Evolutionary conservation across 768 basidiomycete genomes (phyloP), one percentile per base, ranked within the genome.

Genomic region (Termitomyces sp.): DNA sequence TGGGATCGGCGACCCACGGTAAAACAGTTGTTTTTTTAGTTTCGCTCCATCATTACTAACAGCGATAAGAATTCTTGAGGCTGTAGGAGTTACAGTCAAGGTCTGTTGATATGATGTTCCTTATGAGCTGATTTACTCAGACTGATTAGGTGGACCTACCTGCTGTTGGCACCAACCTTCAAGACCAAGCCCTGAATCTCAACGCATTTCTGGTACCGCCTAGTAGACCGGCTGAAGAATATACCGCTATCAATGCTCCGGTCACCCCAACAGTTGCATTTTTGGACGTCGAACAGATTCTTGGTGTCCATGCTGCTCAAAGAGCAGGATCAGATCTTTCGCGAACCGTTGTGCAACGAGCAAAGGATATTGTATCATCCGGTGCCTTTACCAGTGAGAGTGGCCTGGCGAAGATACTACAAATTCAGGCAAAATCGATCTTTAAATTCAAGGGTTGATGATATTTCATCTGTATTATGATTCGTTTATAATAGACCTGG

Each of bases 131-230:
- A 15, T 18, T 36, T 48, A 38, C 38, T 45, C 13, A 20, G 24
- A 13, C 3, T 40, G 13, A 9, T 20, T 18, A 65, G 64, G 61
- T 65, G 18, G 52, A 65, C 18, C 39, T 65, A 16, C 64, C 64
- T 22, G 58, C 64, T 32, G 61, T 65, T 9, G 64, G 64, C 8
- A 65, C 64, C 33, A 65, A 65, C 51, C 53, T 65, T 16, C 64
- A 65, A 58, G 64, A 65, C n/a, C 64, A 65, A 39, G 58, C 61
- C 8, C 55, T 60, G 28, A 60, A 60, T 32, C 9, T 52, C 7
- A 42, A 38, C 4, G 15, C 13, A 58, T 50, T 32, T 58, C 16
- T 35, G 7, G 36, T 48, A 48, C n/a, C 35, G 7, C 39, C n/a
- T 8, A 42, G 9, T 33, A 62, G 0, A 44, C 52, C 38, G 33